Evolutionary conservation across 2,329 filamentous ascomycete species (phyloP), one percentile per base, ranked within the genome.

Genomic region (Daldinia eschscholtzii): DNA sequence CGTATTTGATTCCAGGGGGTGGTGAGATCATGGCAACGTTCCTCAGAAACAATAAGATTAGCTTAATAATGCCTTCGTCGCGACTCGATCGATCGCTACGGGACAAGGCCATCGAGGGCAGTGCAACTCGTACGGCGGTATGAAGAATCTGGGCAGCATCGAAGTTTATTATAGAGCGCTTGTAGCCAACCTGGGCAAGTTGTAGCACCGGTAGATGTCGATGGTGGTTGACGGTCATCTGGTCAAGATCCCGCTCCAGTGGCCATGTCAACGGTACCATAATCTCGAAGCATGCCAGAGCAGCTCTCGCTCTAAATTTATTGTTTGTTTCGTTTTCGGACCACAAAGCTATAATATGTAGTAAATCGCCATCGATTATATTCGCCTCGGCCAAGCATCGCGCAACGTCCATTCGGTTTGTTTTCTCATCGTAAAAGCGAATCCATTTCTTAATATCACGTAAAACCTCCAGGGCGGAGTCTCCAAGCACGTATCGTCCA

Each of bases 371-470:
- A 77, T 91, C 91, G 64, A 98, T 88, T n/a, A 99, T 81, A 77
- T 98, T 98, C 50, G 94, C 92, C 80, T 98, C 94, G 76, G 93
- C 91, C 73, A 98, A 85, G 79, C 94, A 98, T 81, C 96, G 88
- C 68, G 95, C 94, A 67, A 99, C 96, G 78, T 99, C 96, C 85
- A 97, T 92, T 73, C 95, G 91, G 78, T 97, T 97, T 72, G 91
- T 89, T 79, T 97, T 97, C 78, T 97, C 93, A 80, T 98, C 94
- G 84, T 96, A 96, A 70, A 97, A 89, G 74, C 93, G 94, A 73
- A 99, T 87, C 96, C 96, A 99, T 88, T 92, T 91, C 78, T 96
- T 95, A 61, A 99, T 86, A 81, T 99, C 96, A 70, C 95, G 94
- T 64, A 99, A 85, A 76, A 94, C 96, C 65, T 96, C 93, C 67